These are phyloP conservation scores for Quercus phellos DNA, from an alignment of 331 rosid species.

Conservation along the genomic window DNA sequence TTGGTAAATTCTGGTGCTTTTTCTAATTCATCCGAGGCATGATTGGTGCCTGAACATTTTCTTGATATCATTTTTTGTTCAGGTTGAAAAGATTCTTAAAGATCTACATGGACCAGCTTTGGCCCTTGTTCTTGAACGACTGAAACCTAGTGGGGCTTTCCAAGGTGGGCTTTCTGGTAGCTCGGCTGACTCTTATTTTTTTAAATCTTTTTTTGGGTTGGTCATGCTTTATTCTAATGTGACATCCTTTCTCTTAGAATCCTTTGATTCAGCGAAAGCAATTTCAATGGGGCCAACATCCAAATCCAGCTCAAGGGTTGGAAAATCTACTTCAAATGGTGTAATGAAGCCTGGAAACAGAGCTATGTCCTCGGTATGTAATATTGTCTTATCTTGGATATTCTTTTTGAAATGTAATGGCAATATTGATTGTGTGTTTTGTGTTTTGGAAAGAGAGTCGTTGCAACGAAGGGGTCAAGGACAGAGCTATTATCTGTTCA, in stretches of 20 bases:
- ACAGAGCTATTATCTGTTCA: slow-evolving; percentile 58
- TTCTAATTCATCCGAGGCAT: slow-evolving; percentile 12
- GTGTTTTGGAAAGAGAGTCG: slow-evolving; percentile 46
- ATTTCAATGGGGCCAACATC: slow-evolving; percentile 50
- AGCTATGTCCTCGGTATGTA: slow-evolving; percentile 61
- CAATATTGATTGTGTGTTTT: slow-evolving; percentile 18
- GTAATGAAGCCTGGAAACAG: slow-evolving; percentile 75
- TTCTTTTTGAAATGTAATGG: slow-evolving; percentile 6
- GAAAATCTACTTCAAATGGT: slow-evolving; percentile 67
- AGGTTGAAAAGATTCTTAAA: slow-evolving; percentile 74
- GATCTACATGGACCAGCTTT: slow-evolving; percentile 85
- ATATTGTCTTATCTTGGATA: not conserved
- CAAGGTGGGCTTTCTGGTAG: slow-evolving; percentile 50
- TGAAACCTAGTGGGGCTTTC: slow-evolving; percentile 57
- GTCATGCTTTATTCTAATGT: slow-evolving; percentile 7
- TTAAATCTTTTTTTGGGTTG: not conserved
- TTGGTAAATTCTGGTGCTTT: not conserved
- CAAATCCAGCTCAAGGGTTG: slow-evolving; percentile 58
- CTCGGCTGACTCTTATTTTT: not conserved
- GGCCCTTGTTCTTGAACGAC: slow-evolving; percentile 66
- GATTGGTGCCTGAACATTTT: slow-evolving; percentile 7
- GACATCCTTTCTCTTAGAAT: slow-evolving; percentile 35
- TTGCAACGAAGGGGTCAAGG: slow-evolving; percentile 51
- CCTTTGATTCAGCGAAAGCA: slow-evolving; percentile 55
- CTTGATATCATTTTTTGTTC: slow-evolving; percentile 12